Percentiles rank a stretch among this genome's conserved stretches.
Conservation (phyloP, 2,329 filamentous ascomycete genomes). For the Tympanopsis confertula region DNA sequence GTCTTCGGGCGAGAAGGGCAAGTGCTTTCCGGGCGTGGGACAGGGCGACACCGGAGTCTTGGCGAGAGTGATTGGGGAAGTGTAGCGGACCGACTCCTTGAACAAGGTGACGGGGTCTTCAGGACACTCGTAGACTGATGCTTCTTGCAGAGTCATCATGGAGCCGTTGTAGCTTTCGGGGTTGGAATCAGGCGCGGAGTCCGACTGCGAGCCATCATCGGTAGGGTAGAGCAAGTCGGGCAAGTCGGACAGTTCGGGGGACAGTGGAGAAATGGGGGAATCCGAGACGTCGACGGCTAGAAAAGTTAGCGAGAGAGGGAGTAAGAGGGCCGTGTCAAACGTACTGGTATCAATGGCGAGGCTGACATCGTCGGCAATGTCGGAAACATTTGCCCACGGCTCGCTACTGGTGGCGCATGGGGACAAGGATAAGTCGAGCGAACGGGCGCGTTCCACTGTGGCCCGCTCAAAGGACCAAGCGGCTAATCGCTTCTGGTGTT, state of each 20-base stretch:
- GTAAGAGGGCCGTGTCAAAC: no score
- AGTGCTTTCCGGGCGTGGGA: slow-evolving; percentile 10
- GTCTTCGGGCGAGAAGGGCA: slow-evolving; percentile 20
- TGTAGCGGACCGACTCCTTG: slow-evolving; percentile 18
- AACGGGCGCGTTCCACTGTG: slow-evolving; percentile 13
- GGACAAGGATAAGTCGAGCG: background rate
- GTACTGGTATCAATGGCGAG: no score
- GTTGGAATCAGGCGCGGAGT: slow-evolving; percentile 17
- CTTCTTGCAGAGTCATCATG: slow-evolving; percentile 18
- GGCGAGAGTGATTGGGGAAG: slow-evolving; percentile 15
- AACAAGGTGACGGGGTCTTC: slow-evolving; percentile 10
- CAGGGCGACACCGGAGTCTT: slow-evolving; percentile 10
- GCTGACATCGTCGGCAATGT: no score
- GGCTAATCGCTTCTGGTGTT: slow-evolving; percentile 26
- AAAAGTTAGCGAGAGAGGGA: no score
- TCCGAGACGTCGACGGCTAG: no score
- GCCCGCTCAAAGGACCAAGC: slow-evolving; percentile 28
- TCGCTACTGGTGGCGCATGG: slow-evolving; percentile 9
- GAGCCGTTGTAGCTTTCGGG: slow-evolving; percentile 19
- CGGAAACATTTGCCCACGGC: no score
- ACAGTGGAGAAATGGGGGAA: no score
- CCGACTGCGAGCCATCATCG: slow-evolving; percentile 18
- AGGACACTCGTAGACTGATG: slow-evolving; percentile 9
- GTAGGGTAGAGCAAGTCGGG: no score
- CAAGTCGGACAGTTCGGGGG: no score